Evolutionary conservation across 78 protist genomes (phyloP).

Genomic region (Protostelium mycophagum): DNA sequence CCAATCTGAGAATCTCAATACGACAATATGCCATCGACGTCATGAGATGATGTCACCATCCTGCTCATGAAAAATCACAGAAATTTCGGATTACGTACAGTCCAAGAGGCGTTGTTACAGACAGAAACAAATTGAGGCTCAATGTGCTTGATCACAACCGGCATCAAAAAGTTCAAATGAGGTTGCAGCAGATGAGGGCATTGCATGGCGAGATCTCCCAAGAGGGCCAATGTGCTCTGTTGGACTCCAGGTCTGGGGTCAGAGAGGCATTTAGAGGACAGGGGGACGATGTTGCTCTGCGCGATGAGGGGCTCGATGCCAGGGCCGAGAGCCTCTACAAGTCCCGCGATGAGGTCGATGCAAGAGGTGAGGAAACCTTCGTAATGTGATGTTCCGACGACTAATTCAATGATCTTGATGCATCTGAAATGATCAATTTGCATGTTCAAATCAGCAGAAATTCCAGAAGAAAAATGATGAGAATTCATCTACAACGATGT

Average conservation of each 20-base stretch:
- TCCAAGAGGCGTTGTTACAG: slow-evolving; percentile 90
- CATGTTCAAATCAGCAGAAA: no score
- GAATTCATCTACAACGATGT: slow-evolving; percentile 43
- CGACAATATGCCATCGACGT: not conserved
- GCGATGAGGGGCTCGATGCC: slow-evolving; percentile 57
- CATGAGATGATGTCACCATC: no score
- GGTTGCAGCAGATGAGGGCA: slow-evolving; percentile 28
- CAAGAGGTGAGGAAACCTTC: slow-evolving; percentile 65
- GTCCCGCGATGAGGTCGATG: slow-evolving; percentile 77
- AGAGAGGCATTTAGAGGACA: slow-evolving; percentile 51
- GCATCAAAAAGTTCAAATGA: slow-evolving; percentile 32
- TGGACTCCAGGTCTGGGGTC: slow-evolving; percentile 50
- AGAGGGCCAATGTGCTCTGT: slow-evolving; percentile 74
- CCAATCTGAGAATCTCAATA: slow-evolving; percentile 54
- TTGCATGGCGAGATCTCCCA: slow-evolving; percentile 73
- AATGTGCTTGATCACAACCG: slow-evolving; percentile 25
- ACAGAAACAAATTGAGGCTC: slow-evolving; percentile 34
- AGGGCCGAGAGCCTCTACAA: slow-evolving; percentile 68
- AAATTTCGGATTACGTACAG: not conserved
- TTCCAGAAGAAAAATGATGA: no score
- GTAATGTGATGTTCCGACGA: slow-evolving; percentile 6
- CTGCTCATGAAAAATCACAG: not conserved
- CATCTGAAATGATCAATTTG: no score
- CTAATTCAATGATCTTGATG: not conserved
- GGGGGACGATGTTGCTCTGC: slow-evolving; percentile 21